Base-by-base conservation (phyloP, 176 grass and related monocot species). In the Phoenix dactylifera region DNA sequence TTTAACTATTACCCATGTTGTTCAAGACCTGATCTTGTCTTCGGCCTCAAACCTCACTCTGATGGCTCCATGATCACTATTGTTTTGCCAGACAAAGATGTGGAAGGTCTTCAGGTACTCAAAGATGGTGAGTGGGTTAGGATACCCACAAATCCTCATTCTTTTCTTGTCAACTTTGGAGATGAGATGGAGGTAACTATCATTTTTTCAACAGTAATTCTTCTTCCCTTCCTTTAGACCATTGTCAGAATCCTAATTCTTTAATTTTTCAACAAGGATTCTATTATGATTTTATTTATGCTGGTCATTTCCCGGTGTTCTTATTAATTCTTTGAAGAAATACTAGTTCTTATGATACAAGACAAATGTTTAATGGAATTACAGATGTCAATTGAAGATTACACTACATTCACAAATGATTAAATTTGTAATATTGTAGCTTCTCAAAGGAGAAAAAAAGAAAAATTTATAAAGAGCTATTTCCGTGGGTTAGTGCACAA, bases 1-100 rank as follows among this genome's bases (percentile, higher is more conserved):
- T 78, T 89, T 56, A 78, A 3, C 55, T 82, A 74, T 55, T 89
- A 85, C 29, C 86, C 86, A 1, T 48, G 49, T 12, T 89, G 86
- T 26, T 39, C 66, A 1, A 68, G 49, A 18, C 86, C 77, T 0
- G 81, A 85, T 22, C 59, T 65, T 5, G 81, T 85, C 18, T 78
- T 53, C 6, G 81, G 86, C 23, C 12, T 89, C 22, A 89, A 78
- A 17, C 81, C 86, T 59, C 86, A 85, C 39, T 75, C 77, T 7
- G 86, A 89, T 5, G 70, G 14, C 52, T 2, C 49, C 18, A 7
- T 67, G n/a, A 17, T 81, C 3, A 61, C 77, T 0, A 12, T 81
- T 72, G 51, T 89, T 26, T 62, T 89, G 32, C 59, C 65, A 3
- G 81, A 89, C 49, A 64, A 69, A 4, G 55, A 51, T 20, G 53